Evolutionary conservation across 108 stramenopile genomes (phyloP), one percentile per base, ranked within the genome.

Genomic region (Cyclostephanos tholiformis): DNA sequence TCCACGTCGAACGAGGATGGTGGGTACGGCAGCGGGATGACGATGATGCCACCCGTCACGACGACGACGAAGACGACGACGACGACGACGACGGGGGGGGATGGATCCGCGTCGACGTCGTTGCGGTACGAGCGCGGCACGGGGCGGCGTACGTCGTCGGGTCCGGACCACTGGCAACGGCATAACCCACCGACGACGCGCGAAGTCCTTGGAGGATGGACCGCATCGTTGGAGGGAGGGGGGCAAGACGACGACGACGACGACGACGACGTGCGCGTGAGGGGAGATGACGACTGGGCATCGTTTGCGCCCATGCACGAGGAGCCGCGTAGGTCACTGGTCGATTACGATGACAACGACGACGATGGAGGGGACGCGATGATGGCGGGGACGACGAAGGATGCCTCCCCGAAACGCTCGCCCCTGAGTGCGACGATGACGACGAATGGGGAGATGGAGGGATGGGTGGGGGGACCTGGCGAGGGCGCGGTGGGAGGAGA

Each of bases 1-100:
- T 63, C 63, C 1, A 5, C 67, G 6, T 61, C 71, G 38, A 82
- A 82, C 62, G 75, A 82, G 49, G 75, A 82, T 58, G 75, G 69
- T 0, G 30, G 58, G 25, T 60, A 71, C 36, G 71, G 68, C 27
- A 59, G 48, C 22, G 68, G 68, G 25, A 53, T 9, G 52, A 53
- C 0, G 52, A 53, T 17, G 8, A 25, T 7, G 20, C 4, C 20
- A 8, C 23, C 23, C n/a, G 50, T 10, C 59, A 71, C 60, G 8
- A 71, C 78, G 16, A 57, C 72, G 43, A 2, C 26, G 27, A 29
- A 6, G 56, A 55, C 13, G 25, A 57, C 13, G 56, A 26, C 20
- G 16, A 26, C 13, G 56, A 57, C 13, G 27, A 14, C 27, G 25
- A 25, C 19, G 25, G 8, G 25, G 52, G 8, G 25, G n/a, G 25